Evolutionary conservation across 176 grass and related monocot genomes (phyloP).

Genomic region (Aegilops bicornis): DNA sequence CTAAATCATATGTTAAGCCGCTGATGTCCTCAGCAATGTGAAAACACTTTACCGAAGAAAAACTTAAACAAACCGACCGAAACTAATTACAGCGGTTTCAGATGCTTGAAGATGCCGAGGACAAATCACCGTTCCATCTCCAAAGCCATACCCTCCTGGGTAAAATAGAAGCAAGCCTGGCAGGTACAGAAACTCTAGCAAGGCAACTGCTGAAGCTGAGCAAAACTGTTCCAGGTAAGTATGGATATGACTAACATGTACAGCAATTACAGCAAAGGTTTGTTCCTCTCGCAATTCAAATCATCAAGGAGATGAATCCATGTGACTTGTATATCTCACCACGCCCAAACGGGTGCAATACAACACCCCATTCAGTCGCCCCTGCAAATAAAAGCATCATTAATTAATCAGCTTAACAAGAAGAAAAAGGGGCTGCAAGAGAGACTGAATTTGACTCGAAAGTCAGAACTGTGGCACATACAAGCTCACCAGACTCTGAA

Average conservation of each 20-base stretch:
- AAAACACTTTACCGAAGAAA: conserved; percentile 28
- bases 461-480: conserved; percentile 19
- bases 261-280: conserved; percentile 54
- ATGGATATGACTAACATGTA: conserved; percentile 55
- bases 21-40: conserved; percentile 32
- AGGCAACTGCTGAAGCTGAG: conserved; percentile 36
- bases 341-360: conserved; percentile 9
- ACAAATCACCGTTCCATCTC: conserved; percentile 38
- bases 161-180: conserved; percentile 46
- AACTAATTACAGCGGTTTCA: conserved; percentile 46
- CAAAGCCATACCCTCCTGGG: conserved; percentile 26
- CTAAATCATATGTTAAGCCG: conserved; percentile 45
- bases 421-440: neutral
- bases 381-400: conserved; percentile 43
- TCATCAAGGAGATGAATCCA: conserved; percentile 33
- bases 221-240: conserved; percentile 43
- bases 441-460: neutral
- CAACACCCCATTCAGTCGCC: conserved; percentile 26
- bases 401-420: conserved; percentile 1
- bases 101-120: conserved; percentile 22
- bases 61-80: conserved; percentile 34
- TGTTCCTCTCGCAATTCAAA: conserved; percentile 33
- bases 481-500: conserved; percentile 47
- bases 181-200: conserved; percentile 35
- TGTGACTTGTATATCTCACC: conserved; percentile 46